Conservation (phyloP, 371 early-diverging fungal genomes). For the Lichtheimia hyalospora region DNA sequence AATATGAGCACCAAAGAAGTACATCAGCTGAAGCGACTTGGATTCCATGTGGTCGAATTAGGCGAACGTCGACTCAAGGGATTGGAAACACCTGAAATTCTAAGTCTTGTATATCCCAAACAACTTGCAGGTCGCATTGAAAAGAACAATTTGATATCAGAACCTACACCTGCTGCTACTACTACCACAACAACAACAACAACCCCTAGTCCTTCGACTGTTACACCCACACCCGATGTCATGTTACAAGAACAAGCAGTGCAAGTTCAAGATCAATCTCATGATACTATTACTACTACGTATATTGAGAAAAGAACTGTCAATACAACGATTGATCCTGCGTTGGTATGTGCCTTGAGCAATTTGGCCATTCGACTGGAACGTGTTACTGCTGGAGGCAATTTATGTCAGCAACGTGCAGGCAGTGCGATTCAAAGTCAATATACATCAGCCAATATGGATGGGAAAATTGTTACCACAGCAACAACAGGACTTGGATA, state of each 20-base stretch:
- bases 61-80: conserved; percentile 91
- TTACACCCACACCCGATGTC: background rate
- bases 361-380: conserved; percentile 43
- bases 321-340: conserved; percentile 33
- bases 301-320: background rate
- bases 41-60: conserved; percentile 70
- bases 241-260: background rate
- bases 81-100: conserved; percentile 83
- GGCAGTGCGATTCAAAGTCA: conserved; percentile 25
- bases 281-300: too few relatives aligned
- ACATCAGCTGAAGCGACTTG: conserved; percentile 66
- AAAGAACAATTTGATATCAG: conserved; percentile 21
- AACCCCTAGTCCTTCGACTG: background rate
- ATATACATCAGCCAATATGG: conserved; percentile 10
- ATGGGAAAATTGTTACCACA: conserved; percentile 13
- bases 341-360: conserved; percentile 33
- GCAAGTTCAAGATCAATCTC: too few relatives aligned
- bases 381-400: conserved; percentile 37
- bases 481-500: conserved; percentile 25
- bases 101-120: conserved; percentile 74
- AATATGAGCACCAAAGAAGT: conserved; percentile 37
- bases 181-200: background rate
- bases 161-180: background rate
- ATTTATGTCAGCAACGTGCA: conserved; percentile 17
- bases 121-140: conserved; percentile 53